These are phyloP conservation scores for Colletotrichum phormii DNA, from an alignment of 2,329 filamentous ascomycete species.

Conservation along the genomic window DNA sequence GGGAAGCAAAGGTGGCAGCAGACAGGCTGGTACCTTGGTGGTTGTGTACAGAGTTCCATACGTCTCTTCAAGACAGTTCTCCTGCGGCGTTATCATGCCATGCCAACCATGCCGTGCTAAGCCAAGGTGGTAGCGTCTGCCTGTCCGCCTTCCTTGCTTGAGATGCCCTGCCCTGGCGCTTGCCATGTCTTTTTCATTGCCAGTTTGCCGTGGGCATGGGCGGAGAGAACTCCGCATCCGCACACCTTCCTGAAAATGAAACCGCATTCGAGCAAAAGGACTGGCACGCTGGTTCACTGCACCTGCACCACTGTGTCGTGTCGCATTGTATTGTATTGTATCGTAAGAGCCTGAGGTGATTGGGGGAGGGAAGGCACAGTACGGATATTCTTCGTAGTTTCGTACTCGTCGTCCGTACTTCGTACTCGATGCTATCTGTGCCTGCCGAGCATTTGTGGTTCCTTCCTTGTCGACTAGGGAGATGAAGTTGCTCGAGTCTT, in stretches of 20 bases:
- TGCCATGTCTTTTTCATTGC: background rate
- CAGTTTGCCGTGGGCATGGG: background rate
- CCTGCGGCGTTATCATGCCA: background rate
- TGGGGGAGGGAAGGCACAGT: background rate
- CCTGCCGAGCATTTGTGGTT: slow-evolving; percentile 13
- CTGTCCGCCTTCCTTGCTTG: background rate
- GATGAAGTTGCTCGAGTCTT: background rate
- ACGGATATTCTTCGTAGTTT: background rate
- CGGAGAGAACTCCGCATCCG: slow-evolving; percentile 32
- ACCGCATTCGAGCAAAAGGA: slow-evolving; percentile 17
- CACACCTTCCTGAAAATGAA: slow-evolving; percentile 32
- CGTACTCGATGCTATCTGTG: slow-evolving; percentile 10
- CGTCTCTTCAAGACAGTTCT: background rate
- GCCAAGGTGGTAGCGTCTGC: background rate
- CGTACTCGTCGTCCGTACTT: background rate
- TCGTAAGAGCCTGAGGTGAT: background rate
- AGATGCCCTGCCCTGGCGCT: background rate
- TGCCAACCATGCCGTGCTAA: background rate
- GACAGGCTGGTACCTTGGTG: background rate
- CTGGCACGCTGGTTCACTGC: slow-evolving; percentile 8
- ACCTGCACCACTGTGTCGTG: slow-evolving; percentile 27
- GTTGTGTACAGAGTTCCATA: background rate
- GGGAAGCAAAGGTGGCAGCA: background rate
- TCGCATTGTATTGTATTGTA: slow-evolving; percentile 2
- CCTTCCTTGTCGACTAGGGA: slow-evolving; percentile 14